Base-by-base conservation (phyloP, 2,329 filamentous ascomycete species). In the Aspergillus pseudoviridinutans region DNA sequence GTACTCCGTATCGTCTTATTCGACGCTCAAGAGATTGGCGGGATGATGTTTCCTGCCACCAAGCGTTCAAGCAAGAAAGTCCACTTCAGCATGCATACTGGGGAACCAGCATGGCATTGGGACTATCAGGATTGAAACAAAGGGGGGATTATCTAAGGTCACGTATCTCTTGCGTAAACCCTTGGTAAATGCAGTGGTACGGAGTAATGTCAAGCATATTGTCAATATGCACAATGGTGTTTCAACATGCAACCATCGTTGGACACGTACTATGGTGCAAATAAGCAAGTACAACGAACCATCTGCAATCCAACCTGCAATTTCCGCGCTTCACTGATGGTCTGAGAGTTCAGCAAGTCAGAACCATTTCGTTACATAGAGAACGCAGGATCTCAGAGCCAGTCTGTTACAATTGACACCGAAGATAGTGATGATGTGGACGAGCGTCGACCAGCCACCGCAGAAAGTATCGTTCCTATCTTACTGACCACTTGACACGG, bases 231-330 rank as follows among this genome's bases (percentile, higher is more conserved):
- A 53, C 42, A 24, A 12, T 46, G 49, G 35, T 55, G 59, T 61
- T 61, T 61, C 59, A 61, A 61, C 25, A 50, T 59, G 59, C 57
- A 57, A 61, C 50, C 50, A 53, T 49, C 50, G 50, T 46, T 46
- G 42, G 12, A 46, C 42, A 46, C 42, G 20, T 46, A 46, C 4
- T 9, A 12, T 29, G 3, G 28, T 22, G 6, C 42, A 24, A 14
- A 20, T 9, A 3, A 20, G 54, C 57, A 59, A 50, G 54, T 59
- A 53, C 50, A 55, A 47, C 14, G 32, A 38, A 38, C 14, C 32
- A 38, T 35, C 50, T 46, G 38, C 46, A 57, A 49, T 38, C 38
- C 50, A 56, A 57, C 58, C 57, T 41, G 54, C 54, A 52, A 46
- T 52, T 61, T 49, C 20, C 8, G 25, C 50, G 51, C 22, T 17